Evolutionary conservation across 257 asterid species (phyloP).

Genomic region (Scutellaria barbata): DNA sequence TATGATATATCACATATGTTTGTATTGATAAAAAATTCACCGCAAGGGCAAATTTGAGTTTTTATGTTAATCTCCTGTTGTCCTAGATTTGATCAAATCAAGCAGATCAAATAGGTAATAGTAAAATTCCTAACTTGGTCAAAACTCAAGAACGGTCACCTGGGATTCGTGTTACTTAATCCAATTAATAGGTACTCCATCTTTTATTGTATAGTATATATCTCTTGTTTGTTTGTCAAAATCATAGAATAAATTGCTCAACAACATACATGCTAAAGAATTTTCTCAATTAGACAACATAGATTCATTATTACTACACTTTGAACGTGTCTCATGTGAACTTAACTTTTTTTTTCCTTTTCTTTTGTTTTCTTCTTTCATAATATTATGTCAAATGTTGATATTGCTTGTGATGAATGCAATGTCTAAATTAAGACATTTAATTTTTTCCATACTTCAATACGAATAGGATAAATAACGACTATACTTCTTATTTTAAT

Average conservation of each 20-base stretch:
- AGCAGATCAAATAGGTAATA: constrained; percentile 1
- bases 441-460: too few species aligned
- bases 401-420: not conserved
- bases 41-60: not conserved
- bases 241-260: constrained; percentile 22
- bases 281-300: not conserved
- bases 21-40: not conserved
- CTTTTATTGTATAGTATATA: not conserved
- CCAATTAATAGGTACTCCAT: constrained; percentile 20
- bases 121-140: constrained; percentile 30
- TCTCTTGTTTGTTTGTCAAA: constrained; percentile 30
- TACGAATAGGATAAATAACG: too few species aligned
- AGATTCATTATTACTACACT: not conserved
- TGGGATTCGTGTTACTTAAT: constrained; percentile 27
- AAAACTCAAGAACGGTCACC: constrained; percentile 29
- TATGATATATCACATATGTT: too few species aligned
- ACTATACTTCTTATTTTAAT: too few species aligned
- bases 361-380: not conserved
- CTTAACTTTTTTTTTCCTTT: too few species aligned
- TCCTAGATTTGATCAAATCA: constrained; percentile 11
- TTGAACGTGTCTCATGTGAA: constrained; percentile 17
- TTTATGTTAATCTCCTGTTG: not conserved
- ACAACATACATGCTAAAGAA: constrained; percentile 20
- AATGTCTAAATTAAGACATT: not conserved
- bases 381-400: not conserved